Percentiles rank a stretch among this genome's conserved stretches.
phyloP scores from a whole-genome alignment of 495 filamentous ascomycete genomes.

The Usnea hakonensis region DNA sequence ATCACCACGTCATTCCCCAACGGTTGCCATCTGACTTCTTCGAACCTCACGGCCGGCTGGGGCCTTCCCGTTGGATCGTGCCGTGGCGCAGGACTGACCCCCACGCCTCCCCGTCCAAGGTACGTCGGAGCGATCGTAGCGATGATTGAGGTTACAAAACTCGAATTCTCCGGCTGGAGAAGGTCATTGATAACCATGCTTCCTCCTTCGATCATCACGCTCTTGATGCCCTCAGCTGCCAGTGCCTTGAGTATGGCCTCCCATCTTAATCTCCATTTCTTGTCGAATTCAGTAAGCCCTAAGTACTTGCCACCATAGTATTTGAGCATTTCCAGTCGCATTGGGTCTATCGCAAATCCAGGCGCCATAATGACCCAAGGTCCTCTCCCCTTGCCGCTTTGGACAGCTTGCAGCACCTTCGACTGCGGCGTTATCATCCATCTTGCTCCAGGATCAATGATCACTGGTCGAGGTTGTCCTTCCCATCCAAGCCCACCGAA shows the following conservation, averaged over 20 bases:
- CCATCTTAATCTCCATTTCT: constrained; percentile 52
- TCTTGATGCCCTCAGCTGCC: constrained; percentile 53
- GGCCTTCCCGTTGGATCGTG: constrained; percentile 41
- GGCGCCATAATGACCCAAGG: constrained; percentile 60
- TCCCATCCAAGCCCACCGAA: constrained; percentile 46
- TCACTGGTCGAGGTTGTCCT: constrained; percentile 66
- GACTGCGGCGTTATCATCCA: constrained; percentile 55
- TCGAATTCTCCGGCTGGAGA: constrained; percentile 50
- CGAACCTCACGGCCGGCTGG: constrained; percentile 53
- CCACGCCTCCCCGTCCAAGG: constrained; percentile 70
- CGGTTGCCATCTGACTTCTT: constrained; percentile 61
- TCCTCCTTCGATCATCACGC: constrained; percentile 86
- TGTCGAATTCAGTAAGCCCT: constrained; percentile 42
- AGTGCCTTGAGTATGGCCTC: constrained; percentile 51
- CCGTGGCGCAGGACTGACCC: constrained; percentile 54
- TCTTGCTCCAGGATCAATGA: constrained; percentile 65
- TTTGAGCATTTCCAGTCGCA: constrained; percentile 40
- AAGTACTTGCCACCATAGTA: constrained; percentile 44
- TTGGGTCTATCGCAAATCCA: constrained; percentile 41
- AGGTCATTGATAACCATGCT: constrained; percentile 70
- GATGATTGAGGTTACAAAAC: constrained; percentile 64
- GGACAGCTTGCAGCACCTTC: constrained; percentile 57
- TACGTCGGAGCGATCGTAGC: constrained; percentile 81
- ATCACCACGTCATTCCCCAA: constrained; percentile 68
- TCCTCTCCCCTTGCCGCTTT: constrained; percentile 58